Evolutionary conservation across 768 basidiomycete genomes (phyloP).

Genomic region (Cystofilobasidium capitatum): DNA sequence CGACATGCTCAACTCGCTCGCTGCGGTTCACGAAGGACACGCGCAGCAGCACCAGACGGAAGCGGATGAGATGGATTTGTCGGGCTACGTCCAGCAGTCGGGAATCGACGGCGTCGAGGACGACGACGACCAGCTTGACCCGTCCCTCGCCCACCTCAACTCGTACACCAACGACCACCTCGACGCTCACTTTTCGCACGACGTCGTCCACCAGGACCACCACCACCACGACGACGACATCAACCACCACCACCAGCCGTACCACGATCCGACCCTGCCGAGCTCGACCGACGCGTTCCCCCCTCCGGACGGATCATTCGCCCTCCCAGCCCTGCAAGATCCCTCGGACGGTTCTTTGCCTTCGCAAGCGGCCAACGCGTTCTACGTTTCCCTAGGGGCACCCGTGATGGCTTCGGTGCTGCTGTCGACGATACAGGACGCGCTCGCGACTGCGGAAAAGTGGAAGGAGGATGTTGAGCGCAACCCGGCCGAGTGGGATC

Average conservation of each 20-base stretch:
- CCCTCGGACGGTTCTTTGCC: too few species aligned
- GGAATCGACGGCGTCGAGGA: background rate
- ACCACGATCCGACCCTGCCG: too few species aligned
- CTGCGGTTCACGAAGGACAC: background rate
- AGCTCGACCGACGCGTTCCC: too few species aligned
- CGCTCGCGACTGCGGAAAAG: background rate
- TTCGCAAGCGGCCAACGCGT: background rate
- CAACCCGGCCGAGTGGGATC: background rate
- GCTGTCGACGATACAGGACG: background rate
- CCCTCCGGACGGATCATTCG: too few species aligned
- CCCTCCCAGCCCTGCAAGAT: too few species aligned
- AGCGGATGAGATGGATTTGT: constrained; percentile 1
- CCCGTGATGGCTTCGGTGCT: background rate
- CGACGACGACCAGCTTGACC: background rate
- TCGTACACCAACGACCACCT: too few species aligned
- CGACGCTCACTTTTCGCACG: background rate
- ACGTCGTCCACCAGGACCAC: background rate
- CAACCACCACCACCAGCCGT: background rate
- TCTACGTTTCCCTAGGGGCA: background rate
- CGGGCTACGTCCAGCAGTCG: background rate
- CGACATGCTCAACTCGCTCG: background rate
- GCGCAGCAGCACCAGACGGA: too few species aligned
- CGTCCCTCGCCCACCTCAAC: background rate
- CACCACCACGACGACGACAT: background rate
- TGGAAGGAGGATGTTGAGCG: background rate